Percentiles rank a stretch among this genome's conserved stretches.
phyloP scores from a whole-genome alignment of 805 yeast genomes.

The Starmerella cellae region DNA sequence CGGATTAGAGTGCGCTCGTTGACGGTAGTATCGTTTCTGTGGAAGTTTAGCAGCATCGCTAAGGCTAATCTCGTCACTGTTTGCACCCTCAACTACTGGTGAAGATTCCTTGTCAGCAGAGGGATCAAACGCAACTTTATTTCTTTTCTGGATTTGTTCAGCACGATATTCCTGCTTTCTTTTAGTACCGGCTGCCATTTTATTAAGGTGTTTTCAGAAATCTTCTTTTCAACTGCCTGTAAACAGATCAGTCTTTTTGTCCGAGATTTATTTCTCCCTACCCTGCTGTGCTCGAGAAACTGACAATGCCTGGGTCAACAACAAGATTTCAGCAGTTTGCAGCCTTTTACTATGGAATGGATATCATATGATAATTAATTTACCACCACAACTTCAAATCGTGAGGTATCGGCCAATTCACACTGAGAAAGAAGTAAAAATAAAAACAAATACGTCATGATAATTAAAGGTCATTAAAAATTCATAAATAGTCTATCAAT shows the following conservation, averaged over 20 bases:
- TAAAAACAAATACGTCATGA: not conserved
- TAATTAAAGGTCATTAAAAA: too few relatives aligned
- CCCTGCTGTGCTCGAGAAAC: too few relatives aligned
- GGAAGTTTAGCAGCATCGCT: slow-evolving; percentile 44
- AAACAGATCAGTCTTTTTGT: too few relatives aligned
- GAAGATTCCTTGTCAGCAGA: slow-evolving; percentile 19
- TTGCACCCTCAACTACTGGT: not conserved
- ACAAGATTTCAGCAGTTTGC: too few relatives aligned
- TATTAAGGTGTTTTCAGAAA: too few relatives aligned
- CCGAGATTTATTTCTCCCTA: too few relatives aligned
- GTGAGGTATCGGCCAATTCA: too few relatives aligned
- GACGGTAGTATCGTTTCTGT: slow-evolving; percentile 72
- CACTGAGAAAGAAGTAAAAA: not conserved
- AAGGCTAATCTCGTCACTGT: not conserved
- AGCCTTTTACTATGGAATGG: too few relatives aligned
- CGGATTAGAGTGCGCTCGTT: slow-evolving; percentile 95
- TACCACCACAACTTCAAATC: too few relatives aligned
- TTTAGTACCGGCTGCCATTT: slow-evolving; percentile 21
- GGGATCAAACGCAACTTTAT: slow-evolving; percentile 31
- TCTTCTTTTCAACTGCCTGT: too few relatives aligned
- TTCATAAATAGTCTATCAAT: not conserved
- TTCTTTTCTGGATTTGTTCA: slow-evolving; percentile 37
- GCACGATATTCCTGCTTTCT: slow-evolving; percentile 28
- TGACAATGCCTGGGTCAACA: too few relatives aligned
- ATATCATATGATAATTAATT: too few relatives aligned